phyloP scores from a whole-genome alignment of 768 basidiomycete genomes.

The Psilocybe subaeruginosa region DNA sequence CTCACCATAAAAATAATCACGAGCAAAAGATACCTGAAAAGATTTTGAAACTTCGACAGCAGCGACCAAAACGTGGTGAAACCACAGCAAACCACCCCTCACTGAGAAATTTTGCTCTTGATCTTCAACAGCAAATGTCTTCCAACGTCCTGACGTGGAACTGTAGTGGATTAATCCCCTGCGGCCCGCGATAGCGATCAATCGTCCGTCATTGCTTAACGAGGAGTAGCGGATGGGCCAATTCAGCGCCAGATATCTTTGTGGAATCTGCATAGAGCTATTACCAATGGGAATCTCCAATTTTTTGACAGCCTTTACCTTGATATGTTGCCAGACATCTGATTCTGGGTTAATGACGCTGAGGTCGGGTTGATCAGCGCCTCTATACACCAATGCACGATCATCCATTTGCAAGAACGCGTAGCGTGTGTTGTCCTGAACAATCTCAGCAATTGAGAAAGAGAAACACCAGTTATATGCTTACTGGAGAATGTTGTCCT shows the following conservation, averaged over 20 bases:
- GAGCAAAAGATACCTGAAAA: slow-evolving; percentile 56
- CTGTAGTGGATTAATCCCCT: slow-evolving; percentile 94
- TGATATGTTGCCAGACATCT: slow-evolving; percentile 98
- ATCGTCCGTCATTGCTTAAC: slow-evolving; percentile 85
- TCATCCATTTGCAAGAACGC: slow-evolving; percentile 97
- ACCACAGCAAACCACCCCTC: slow-evolving; percentile 93
- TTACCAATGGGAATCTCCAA: not conserved
- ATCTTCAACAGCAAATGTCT: slow-evolving; percentile 75
- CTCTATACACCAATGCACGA: slow-evolving; percentile 89
- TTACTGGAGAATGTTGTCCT: slow-evolving; percentile 87
- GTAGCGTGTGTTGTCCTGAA: slow-evolving; percentile 93
- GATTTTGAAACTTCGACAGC: slow-evolving; percentile 84
- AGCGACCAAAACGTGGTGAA: slow-evolving; percentile 91
- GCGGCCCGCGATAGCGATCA: slow-evolving; percentile 92
- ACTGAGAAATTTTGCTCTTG: slow-evolving; percentile 91
- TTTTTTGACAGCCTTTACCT: slow-evolving; percentile 45
- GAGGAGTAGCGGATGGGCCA: slow-evolving; percentile 96
- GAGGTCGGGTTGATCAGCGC: slow-evolving; percentile 97
- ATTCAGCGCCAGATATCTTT: slow-evolving; percentile 84
- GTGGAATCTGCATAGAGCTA: slow-evolving; percentile 66
- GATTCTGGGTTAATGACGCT: slow-evolving; percentile 98
- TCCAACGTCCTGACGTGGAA: slow-evolving; percentile 94
- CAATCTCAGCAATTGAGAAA: not conserved
- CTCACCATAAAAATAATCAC: not conserved
- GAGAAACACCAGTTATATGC: slow-evolving; percentile 25